Evolutionary conservation across 2,329 filamentous ascomycete species (phyloP).

Genomic region (Cordyceps fumosorosea): DNA sequence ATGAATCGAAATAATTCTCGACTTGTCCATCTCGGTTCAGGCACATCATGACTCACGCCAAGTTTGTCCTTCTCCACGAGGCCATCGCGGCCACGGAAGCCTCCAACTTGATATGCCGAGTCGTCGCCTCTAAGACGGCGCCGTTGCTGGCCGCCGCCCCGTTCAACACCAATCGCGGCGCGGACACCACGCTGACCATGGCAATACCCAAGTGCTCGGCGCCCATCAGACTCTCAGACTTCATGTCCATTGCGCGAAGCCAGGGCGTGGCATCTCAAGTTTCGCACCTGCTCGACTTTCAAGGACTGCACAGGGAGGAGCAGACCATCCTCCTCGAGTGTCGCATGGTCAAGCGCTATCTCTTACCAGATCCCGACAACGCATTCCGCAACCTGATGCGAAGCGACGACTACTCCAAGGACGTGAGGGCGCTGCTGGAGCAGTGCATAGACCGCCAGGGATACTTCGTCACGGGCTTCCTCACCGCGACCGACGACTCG

Average conservation of each 20-base stretch:
- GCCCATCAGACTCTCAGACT: neutral
- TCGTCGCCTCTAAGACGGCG: constrained; percentile 10
- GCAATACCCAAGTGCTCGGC: constrained; percentile 4
- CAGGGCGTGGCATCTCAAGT: constrained; percentile 6
- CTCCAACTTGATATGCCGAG: constrained; percentile 4
- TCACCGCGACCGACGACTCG: constrained; percentile 6
- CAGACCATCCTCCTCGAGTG: neutral
- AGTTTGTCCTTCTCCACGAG: constrained; percentile 11
- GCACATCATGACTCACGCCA: constrained; percentile 5
- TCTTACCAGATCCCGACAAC: neutral
- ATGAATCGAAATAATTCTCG: neutral
- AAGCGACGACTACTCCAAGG: neutral
- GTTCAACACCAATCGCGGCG: neutral
- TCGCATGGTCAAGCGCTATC: constrained; percentile 9
- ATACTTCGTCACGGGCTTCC: constrained; percentile 10
- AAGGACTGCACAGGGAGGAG: neutral
- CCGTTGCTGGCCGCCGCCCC: constrained; percentile 4
- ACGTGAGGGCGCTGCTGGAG: constrained; percentile 1
- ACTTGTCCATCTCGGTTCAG: neutral
- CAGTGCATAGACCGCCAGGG: constrained; percentile 3
- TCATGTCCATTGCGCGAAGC: constrained; percentile 1
- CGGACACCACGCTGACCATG: neutral
- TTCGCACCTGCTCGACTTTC: neutral
- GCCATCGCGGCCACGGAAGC: constrained; percentile 6
- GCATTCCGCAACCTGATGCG: constrained; percentile 4